These are phyloP conservation scores for Acanthamoeba castellanii DNA, from an alignment of 208 protist genomes.

Conservation along the genomic window DNA sequence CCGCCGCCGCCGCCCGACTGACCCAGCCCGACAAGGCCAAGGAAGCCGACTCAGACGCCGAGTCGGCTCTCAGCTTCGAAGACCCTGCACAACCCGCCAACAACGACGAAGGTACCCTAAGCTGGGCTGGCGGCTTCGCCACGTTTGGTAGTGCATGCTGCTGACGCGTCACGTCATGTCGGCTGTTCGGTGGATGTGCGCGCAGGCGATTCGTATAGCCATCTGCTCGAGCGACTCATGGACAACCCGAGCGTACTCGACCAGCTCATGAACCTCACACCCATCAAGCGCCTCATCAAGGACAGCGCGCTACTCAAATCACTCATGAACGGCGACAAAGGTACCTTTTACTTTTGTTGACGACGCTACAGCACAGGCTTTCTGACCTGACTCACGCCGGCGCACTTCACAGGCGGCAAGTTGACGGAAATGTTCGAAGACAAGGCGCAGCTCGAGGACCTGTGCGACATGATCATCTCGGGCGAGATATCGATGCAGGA, in stretches of 20 bases:
- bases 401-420: background rate
- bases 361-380: background rate
- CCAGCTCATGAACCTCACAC: slow-evolving; percentile 15
- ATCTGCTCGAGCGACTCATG: slow-evolving; percentile 33
- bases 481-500: slow-evolving; percentile 24
- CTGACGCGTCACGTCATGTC: background rate
- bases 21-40: background rate
- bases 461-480: slow-evolving; percentile 50
- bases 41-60: background rate
- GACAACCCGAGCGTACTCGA: slow-evolving; percentile 36
- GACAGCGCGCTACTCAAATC: slow-evolving; percentile 15
- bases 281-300: slow-evolving; percentile 17
- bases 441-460: slow-evolving; percentile 11
- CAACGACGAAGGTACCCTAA: background rate
- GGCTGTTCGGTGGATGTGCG: background rate
- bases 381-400: background rate
- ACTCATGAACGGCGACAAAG: slow-evolving; percentile 6
- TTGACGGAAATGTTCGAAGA: slow-evolving; percentile 15
- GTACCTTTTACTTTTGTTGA: background rate
- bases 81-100: background rate
- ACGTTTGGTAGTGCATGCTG: background rate
- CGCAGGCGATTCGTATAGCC: slow-evolving; percentile 7
- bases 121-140: background rate
- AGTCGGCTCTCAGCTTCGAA: background rate
- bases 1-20: background rate